phyloP scores from a whole-genome alignment of 306 rosid species.

The Ziziphus jujuba region DNA sequence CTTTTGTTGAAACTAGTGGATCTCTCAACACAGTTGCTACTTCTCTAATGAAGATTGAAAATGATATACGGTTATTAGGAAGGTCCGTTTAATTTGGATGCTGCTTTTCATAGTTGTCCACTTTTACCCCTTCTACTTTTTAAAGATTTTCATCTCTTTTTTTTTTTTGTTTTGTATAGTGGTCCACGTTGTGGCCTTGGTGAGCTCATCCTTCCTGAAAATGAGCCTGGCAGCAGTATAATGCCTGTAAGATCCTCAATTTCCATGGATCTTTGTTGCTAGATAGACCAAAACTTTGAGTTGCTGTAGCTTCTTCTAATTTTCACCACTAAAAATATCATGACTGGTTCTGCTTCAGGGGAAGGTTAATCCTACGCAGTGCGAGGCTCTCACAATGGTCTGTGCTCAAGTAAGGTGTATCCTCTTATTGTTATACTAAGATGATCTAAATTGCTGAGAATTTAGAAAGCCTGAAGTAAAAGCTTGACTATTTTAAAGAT shows the following conservation, averaged over 20 bases:
- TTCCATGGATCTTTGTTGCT: conserved; percentile 10
- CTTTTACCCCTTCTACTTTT: not conserved
- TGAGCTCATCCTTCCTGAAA: conserved; percentile 98
- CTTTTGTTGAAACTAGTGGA: conserved; percentile 91
- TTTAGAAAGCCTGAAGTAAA: conserved; percentile 12
- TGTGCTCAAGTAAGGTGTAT: conserved; percentile 84
- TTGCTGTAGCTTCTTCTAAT: conserved; percentile 17
- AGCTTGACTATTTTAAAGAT: not conserved
- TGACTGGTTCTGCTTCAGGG: conserved; percentile 64
- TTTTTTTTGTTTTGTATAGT: conserved; percentile 54
- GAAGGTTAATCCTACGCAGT: conserved; percentile 98
- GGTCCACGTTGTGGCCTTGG: conserved; percentile 99
- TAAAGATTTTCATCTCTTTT: conserved; percentile 30
- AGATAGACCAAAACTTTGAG: conserved; percentile 10
- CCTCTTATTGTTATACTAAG: not conserved
- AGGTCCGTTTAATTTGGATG: conserved; percentile 49
- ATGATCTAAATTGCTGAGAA: conserved; percentile 12
- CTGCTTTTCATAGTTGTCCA: not conserved
- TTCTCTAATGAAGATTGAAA: conserved; percentile 91
- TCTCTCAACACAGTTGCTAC: conserved; percentile 84
- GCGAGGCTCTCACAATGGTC: conserved; percentile 99
- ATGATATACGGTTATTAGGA: conserved; percentile 92
- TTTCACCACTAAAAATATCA: conserved; percentile 11
- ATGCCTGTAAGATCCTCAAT: conserved; percentile 78
- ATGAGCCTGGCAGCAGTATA: conserved; percentile 99